phyloP scores from a whole-genome alignment of 1,139 yeast genomes.

The Diutina sp. region DNA sequence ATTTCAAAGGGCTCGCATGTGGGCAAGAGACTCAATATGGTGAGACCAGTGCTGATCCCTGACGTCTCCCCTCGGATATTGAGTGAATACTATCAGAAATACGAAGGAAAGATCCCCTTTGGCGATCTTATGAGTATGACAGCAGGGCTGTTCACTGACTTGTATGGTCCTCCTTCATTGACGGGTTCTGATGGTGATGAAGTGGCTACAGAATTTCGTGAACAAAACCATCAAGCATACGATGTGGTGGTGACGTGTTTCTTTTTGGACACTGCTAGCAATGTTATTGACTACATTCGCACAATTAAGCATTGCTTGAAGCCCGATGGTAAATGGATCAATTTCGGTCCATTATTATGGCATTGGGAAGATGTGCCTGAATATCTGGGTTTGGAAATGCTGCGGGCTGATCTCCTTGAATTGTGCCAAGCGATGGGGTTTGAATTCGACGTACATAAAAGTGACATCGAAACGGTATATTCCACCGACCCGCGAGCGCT shows the following conservation, averaged over 20 bases:
- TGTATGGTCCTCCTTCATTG: conserved; percentile 45
- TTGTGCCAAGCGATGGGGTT: conserved; percentile 44
- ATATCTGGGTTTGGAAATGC: conserved; percentile 45
- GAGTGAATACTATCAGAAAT: conserved; percentile 9
- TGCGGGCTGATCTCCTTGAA: conserved; percentile 43
- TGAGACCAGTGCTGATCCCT: conserved; percentile 39
- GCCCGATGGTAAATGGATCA: conserved; percentile 50
- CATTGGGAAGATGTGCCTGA: conserved; percentile 52
- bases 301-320: conserved; percentile 41
- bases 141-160: conserved; percentile 69
- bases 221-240: conserved; percentile 21
- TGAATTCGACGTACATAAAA: conserved; percentile 29
- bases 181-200: conserved; percentile 23
- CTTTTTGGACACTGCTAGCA: conserved; percentile 70
- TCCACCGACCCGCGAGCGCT: conserved; percentile 40
- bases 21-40: conserved; percentile 28
- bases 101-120: conserved; percentile 19
- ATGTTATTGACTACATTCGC: conserved; percentile 56
- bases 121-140: conserved; percentile 59
- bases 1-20: conserved; percentile 41
- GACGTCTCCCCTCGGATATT: conserved; percentile 33
- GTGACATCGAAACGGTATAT: conserved; percentile 37
- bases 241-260: conserved; percentile 59
- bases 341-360: conserved; percentile 81
- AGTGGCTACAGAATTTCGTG: conserved; percentile 25